Base-by-base conservation (phyloP, 768 basidiomycete genomes). In the Tylopilus balloui region DNA sequence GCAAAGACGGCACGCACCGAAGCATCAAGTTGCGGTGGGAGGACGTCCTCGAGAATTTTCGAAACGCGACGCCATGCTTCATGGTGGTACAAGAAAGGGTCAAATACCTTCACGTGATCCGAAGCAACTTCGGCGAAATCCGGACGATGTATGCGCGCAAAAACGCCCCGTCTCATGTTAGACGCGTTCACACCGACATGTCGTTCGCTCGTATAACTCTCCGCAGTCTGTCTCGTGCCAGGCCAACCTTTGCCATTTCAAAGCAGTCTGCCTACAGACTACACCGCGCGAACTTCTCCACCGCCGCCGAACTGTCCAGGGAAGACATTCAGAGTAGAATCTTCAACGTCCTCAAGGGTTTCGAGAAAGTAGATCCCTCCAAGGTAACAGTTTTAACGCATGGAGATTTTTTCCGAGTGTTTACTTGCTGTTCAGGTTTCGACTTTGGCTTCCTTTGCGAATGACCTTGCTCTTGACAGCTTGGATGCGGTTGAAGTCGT, bases 401-500 rank as follows among this genome's bases (percentile, higher is more conserved):
- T 24, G 31, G 9, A 17, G 3, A 5, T 31, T 75, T 38, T 50
- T 69, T 51, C 32, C 21, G 51, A 72, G 76, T 44, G 61, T 68
- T 51, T 8, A 45, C 32, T 10, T 21, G 12, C 31, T 17, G 37
- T 36, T 11, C 53, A 95, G 93, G 74, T 97, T 75, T 77, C 42
- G 66, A 49, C 51, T 78, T 67, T 63, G 77, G 77, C 51, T 78
- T 76, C 39, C 67, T 72, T 67, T 81, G 82, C 36, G 78, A 51
- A 64, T 76, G 72, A 34, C 81, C 83, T 49, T 76, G 78, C 60
- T 78, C 77, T 42, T 27, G 96, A 99, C 71, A 97, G 93, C 61
- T 74, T 99, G 66, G 96, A 99, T 68, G 81, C 93, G 17, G 94
- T 99, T 17, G 96, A 99, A 69, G 93, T 97, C 23, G 90, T 98